These are phyloP conservation scores for Barnettozyma sp. DNA, from an alignment of 805 yeast species.

Conservation along the genomic window DNA sequence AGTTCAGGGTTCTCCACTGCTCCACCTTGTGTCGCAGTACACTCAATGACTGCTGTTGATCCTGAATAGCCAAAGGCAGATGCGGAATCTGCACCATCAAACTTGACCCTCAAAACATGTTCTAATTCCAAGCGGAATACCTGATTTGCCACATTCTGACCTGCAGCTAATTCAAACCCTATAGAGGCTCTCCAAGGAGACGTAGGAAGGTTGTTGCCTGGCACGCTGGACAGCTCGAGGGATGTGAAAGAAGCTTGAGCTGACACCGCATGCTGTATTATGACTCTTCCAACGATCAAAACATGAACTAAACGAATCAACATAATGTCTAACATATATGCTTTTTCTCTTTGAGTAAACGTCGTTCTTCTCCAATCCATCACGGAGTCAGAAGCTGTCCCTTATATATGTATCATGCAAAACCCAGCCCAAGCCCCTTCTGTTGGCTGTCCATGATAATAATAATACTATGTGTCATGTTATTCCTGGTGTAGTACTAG, in stretches of 20 bases:
- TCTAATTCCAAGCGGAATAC: conserved; percentile 25
- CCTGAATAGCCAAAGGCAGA: conserved; percentile 19
- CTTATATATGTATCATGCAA: too few species aligned
- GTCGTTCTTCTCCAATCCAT: too few species aligned
- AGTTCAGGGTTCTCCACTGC: conserved; percentile 25
- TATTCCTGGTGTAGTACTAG: too few species aligned
- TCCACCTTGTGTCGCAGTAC: conserved; percentile 24
- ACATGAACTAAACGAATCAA: too few species aligned
- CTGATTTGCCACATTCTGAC: conserved; percentile 18
- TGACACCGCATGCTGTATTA: too few species aligned
- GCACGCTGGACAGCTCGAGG: neutral
- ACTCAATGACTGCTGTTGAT: conserved; percentile 25
- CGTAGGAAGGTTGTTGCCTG: conserved; percentile 21
- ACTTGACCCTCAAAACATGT: conserved; percentile 29
- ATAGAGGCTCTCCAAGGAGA: conserved; percentile 30
- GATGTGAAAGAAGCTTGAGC: conserved; percentile 5
- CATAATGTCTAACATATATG: too few species aligned
- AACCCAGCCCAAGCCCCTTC: too few species aligned
- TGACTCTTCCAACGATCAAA: too few species aligned
- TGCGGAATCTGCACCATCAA: conserved; percentile 19
- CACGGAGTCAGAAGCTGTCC: too few species aligned
- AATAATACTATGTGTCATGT: too few species aligned
- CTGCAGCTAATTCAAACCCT: conserved; percentile 22
- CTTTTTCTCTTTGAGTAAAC: too few species aligned
- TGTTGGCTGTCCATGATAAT: too few species aligned